Evolutionary conservation across 352 stramenopile genomes (phyloP).

Genomic region (Globisporangium orthogonon): DNA sequence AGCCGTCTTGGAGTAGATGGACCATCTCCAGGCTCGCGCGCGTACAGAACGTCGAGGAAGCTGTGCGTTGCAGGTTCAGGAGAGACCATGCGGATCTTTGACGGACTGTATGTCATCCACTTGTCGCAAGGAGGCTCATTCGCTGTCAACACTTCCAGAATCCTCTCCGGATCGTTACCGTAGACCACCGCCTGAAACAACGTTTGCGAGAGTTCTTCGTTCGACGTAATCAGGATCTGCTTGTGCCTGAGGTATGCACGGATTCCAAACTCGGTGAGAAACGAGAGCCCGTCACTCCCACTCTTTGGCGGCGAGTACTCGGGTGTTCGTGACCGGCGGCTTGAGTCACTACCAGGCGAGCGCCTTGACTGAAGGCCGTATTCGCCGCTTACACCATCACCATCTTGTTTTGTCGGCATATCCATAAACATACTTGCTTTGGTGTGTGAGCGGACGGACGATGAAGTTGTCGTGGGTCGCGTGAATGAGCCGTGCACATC

Average conservation of each 20-base stretch:
- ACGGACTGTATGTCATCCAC: constrained; percentile 30
- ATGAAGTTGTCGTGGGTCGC: not conserved
- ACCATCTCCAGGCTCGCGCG: constrained; percentile 2
- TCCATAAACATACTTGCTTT: not conserved
- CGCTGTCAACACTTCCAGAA: constrained; percentile 35
- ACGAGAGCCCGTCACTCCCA: constrained; percentile 15
- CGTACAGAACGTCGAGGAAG: constrained; percentile 19
- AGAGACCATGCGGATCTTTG: constrained; percentile 1
- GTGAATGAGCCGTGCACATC: not conserved
- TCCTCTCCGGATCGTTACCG: constrained; percentile 30
- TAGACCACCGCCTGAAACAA: constrained; percentile 28
- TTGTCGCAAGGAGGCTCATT: constrained; percentile 31
- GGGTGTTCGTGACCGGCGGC: constrained; percentile 3
- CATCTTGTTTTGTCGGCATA: not conserved
- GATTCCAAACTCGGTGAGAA: constrained; percentile 29
- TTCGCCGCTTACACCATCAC: not conserved
- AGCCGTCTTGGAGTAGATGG: not conserved
- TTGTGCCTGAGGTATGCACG: constrained; percentile 38
- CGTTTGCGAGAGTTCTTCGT: constrained; percentile 25
- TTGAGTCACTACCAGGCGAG: not conserved
- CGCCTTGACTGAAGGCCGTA: not conserved
- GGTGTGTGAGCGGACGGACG: not conserved
- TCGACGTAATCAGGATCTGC: constrained; percentile 17
- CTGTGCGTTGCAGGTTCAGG: constrained; percentile 1
- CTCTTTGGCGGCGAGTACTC: constrained; percentile 6